Evolutionary conservation across 2,329 filamentous ascomycete genomes (phyloP).

Genomic region (Colletotrichum magnum): DNA sequence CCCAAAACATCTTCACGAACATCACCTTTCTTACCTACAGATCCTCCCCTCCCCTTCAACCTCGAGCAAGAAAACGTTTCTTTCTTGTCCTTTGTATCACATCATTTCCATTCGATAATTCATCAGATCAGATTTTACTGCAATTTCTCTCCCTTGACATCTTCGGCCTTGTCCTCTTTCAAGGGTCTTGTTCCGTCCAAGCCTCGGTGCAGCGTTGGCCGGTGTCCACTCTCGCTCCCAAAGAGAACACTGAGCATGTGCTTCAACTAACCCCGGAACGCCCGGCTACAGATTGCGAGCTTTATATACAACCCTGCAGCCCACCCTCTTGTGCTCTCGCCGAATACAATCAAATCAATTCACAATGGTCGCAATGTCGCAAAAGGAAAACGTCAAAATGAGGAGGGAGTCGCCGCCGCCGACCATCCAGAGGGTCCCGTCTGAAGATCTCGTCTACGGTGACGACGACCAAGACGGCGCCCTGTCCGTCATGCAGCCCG

Average conservation of each 20-base stretch:
- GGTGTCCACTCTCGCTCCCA: conserved; percentile 35
- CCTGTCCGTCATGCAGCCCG: conserved; percentile 71
- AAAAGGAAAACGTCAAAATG: conserved; percentile 22
- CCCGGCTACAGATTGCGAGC: conserved; percentile 31
- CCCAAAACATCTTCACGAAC: conserved; percentile 15
- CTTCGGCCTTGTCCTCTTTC: conserved; percentile 25
- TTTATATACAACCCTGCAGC: conserved; percentile 25
- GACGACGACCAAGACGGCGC: conserved; percentile 66
- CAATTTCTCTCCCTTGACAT: not conserved
- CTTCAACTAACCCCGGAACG: conserved; percentile 36
- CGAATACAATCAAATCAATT: not conserved
- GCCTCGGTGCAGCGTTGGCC: conserved; percentile 34
- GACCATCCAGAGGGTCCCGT: conserved; percentile 32
- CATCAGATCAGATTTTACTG: conserved; percentile 10
- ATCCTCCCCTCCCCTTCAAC: not conserved
- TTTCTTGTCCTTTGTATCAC: conserved; percentile 4
- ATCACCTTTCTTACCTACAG: not conserved
- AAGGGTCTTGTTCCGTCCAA: conserved; percentile 24
- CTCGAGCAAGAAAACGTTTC: not conserved
- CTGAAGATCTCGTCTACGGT: conserved; percentile 53
- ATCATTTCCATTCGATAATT: conserved; percentile 6
- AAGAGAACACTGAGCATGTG: conserved; percentile 40
- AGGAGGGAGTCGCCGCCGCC: conserved; percentile 24
- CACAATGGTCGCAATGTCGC: conserved; percentile 35
- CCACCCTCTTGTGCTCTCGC: not conserved